Evolutionary conservation across 2,329 filamentous ascomycete species (phyloP).

Genomic region (Apiospora hydei): DNA sequence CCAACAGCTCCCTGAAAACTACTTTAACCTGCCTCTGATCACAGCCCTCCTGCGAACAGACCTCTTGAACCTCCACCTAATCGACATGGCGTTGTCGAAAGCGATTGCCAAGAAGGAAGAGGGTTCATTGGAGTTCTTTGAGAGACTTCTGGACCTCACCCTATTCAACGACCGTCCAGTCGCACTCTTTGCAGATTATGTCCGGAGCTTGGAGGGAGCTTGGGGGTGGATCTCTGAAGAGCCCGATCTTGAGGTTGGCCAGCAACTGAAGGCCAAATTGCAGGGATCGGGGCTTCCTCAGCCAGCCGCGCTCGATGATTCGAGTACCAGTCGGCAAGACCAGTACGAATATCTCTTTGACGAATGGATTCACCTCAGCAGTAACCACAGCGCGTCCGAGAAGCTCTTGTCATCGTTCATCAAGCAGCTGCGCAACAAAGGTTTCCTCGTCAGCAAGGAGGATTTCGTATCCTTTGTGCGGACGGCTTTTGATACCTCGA

Average conservation of each 20-base stretch:
- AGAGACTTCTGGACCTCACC: slow-evolving; percentile 78
- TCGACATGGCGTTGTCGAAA: slow-evolving; percentile 77
- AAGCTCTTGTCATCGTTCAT: slow-evolving; percentile 79
- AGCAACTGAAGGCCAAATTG: slow-evolving; percentile 73
- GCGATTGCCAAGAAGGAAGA: slow-evolving; percentile 75
- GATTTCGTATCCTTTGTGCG: slow-evolving; percentile 83
- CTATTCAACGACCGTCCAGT: slow-evolving; percentile 80
- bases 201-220: slow-evolving; percentile 80
- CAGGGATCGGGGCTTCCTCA: slow-evolving; percentile 50
- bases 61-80: slow-evolving; percentile 67
- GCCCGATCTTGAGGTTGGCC: slow-evolving; percentile 66
- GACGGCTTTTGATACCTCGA: slow-evolving; percentile 79
- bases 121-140: slow-evolving; percentile 79
- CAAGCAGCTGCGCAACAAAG: slow-evolving; percentile 78
- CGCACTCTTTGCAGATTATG: slow-evolving; percentile 85
- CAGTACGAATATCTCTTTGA: slow-evolving; percentile 96
- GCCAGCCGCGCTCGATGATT: slow-evolving; percentile 57
- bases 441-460: slow-evolving; percentile 76
- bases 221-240: slow-evolving; percentile 84
- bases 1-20: slow-evolving; percentile 61
- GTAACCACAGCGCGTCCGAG: slow-evolving; percentile 77
- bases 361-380: slow-evolving; percentile 88
- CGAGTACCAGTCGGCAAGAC: slow-evolving; percentile 69
- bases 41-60: slow-evolving; percentile 65
- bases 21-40: slow-evolving; percentile 65